A percentile compares a stretch with the other conserved stretches of the same genome.
These are phyloP conservation scores for Aspergillus sp. DNA, from an alignment of 2,329 filamentous ascomycete species.

Conservation along the genomic window DNA sequence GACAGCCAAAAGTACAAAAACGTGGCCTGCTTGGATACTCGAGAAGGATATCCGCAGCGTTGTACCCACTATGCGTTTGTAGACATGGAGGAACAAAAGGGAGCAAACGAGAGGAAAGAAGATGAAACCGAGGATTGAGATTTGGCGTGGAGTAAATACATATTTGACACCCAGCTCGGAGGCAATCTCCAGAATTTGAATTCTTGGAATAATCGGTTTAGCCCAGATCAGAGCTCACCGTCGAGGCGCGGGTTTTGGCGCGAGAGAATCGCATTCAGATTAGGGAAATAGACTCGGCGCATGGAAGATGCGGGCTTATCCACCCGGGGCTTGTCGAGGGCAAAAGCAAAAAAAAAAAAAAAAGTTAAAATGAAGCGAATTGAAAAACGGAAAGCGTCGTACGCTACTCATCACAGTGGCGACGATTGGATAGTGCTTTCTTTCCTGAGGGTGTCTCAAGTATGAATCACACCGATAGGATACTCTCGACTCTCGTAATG, in stretches of 20 bases:
- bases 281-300: conserved; percentile 17
- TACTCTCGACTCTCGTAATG: not conserved
- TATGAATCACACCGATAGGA: not conserved
- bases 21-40: conserved; percentile 12
- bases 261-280: not conserved
- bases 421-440: conserved; percentile 16
- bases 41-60: not conserved
- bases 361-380: not conserved
- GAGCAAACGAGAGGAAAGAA: not conserved
- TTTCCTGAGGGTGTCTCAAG: conserved; percentile 5
- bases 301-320: conserved; percentile 18
- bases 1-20: conserved; percentile 12
- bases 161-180: conserved; percentile 5
- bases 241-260: conserved; percentile 1
- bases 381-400: conserved; percentile 8
- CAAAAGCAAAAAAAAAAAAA: conserved; percentile 9
- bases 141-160: conserved; percentile 8
- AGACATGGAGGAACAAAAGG: not conserved
- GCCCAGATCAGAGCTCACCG: not conserved
- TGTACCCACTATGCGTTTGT: conserved; percentile 16
- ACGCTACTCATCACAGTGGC: conserved; percentile 2
- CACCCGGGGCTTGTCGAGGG: conserved; percentile 9
- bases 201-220: not conserved
- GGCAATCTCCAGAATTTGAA: conserved; percentile 4
- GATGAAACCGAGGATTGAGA: conserved; percentile 5